phyloP scores from a whole-genome alignment of 352 stramenopile genomes.

The Globisporangium spiculum region DNA sequence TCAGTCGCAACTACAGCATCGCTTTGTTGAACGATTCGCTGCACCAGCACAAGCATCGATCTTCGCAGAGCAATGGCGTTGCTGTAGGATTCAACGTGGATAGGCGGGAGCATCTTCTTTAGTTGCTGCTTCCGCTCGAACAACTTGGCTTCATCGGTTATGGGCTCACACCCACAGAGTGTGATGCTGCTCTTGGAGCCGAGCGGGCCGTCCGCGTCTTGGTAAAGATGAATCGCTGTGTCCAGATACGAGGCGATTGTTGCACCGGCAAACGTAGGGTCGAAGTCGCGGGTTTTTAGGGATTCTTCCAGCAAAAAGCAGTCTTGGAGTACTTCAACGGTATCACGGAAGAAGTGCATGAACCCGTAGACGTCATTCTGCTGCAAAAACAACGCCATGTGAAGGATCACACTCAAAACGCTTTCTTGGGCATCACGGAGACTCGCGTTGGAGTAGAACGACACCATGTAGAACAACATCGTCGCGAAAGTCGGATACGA shows the following conservation, averaged over 20 bases:
- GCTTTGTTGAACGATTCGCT: slow-evolving; percentile 34
- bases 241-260: slow-evolving; percentile 49
- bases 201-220: slow-evolving; percentile 51
- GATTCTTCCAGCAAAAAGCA: slow-evolving; percentile 53
- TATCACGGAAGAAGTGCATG: slow-evolving; percentile 64
- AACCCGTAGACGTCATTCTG: slow-evolving; percentile 53
- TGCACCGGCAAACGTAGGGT: slow-evolving; percentile 19
- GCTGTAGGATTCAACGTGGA: slow-evolving; percentile 40
- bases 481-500: slow-evolving; percentile 51
- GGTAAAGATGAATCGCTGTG: slow-evolving; percentile 63
- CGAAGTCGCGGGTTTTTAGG: slow-evolving; percentile 29
- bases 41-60: slow-evolving; percentile 29
- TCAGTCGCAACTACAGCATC: slow-evolving; percentile 31
- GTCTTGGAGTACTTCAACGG: slow-evolving; percentile 50
- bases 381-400: slow-evolving; percentile 57
- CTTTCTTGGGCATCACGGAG: slow-evolving; percentile 37
- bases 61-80: slow-evolving; percentile 34
- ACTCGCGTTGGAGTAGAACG: slow-evolving; percentile 52
- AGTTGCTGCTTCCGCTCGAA: slow-evolving; percentile 39
- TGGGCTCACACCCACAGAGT: slow-evolving; percentile 50
- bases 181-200: slow-evolving; percentile 27
- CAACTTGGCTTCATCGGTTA: slow-evolving; percentile 24
- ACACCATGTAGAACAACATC: slow-evolving; percentile 76
- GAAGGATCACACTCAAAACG: slow-evolving; percentile 43
- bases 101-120: slow-evolving; percentile 45